These are phyloP conservation scores for Penicillium arizonense DNA, from an alignment of 495 filamentous ascomycete genomes.

Conservation along the genomic window DNA sequence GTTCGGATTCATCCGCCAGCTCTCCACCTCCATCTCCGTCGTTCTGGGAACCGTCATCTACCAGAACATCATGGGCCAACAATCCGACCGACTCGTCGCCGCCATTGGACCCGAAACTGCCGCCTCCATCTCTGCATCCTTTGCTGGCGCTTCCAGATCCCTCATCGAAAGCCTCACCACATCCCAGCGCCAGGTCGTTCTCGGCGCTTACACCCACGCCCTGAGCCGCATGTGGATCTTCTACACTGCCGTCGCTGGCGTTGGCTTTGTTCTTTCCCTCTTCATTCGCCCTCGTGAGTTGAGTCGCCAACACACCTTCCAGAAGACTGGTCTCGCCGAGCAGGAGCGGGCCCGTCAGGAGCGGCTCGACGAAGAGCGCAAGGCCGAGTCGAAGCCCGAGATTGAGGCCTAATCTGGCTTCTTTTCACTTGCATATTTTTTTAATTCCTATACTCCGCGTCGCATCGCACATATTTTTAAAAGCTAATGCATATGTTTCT, in stretches of 20 bases:
- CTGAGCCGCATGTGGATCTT: conserved; percentile 68
- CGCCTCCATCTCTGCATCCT: conserved; percentile 36
- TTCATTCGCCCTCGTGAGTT: conserved; percentile 56
- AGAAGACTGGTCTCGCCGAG: conserved; percentile 61
- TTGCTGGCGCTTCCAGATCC: conserved; percentile 58
- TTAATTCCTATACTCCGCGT: neutral
- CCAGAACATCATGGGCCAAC: conserved; percentile 52
- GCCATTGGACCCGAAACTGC: conserved; percentile 35
- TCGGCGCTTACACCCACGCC: conserved; percentile 53
- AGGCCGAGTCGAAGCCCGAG: conserved; percentile 21
- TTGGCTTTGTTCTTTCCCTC: conserved; percentile 54
- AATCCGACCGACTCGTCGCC: conserved; percentile 33
- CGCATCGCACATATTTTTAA: too few relatives aligned
- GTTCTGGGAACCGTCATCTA: conserved; percentile 58
- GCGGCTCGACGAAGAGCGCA: conserved; percentile 29
- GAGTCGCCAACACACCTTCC: conserved; percentile 57
- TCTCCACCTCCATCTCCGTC: conserved; percentile 51
- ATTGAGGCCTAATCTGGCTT: conserved; percentile 20
- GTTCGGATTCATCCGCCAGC: conserved; percentile 51
- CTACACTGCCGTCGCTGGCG: conserved; percentile 53
- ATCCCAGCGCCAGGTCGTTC: conserved; percentile 45
- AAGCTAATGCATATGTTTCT: neutral
- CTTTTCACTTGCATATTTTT: neutral
- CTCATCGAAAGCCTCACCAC: conserved; percentile 51
- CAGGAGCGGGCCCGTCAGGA: conserved; percentile 45